Evolutionary conservation across 352 stramenopile genomes (phyloP).

Genomic region (Hyaloperonospora brassicae): DNA sequence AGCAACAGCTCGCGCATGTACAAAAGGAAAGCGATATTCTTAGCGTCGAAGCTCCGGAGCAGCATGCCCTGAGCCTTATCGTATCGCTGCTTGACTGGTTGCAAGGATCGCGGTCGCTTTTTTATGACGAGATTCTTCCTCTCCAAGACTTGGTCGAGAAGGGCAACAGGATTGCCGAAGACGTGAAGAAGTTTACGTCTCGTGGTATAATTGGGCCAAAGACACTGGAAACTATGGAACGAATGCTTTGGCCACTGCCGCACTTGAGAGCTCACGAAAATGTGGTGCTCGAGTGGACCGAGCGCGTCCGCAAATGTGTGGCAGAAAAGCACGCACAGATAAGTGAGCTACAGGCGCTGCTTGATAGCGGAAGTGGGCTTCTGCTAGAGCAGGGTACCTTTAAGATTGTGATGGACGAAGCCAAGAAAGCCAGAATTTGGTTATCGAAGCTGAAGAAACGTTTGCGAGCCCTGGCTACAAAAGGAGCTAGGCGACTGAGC

Average conservation of each 20-base stretch:
- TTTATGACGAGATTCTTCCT: slow-evolving; percentile 69
- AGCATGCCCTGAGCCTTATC: slow-evolving; percentile 38
- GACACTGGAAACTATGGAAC: slow-evolving; percentile 37
- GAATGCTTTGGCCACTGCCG: slow-evolving; percentile 66
- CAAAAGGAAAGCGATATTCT: slow-evolving; percentile 59
- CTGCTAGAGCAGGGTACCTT: slow-evolving; percentile 70
- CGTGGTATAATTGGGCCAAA: slow-evolving; percentile 18
- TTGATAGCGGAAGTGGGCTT: slow-evolving; percentile 50
- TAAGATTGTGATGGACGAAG: slow-evolving; percentile 70
- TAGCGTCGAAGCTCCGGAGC: slow-evolving; percentile 57
- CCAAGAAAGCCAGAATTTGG: slow-evolving; percentile 75
- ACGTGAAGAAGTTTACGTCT: slow-evolving; percentile 22
- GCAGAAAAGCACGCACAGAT: slow-evolving; percentile 53
- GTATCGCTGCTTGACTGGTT: slow-evolving; percentile 70
- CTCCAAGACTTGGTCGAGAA: slow-evolving; percentile 51
- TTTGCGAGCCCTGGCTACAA: slow-evolving; percentile 60
- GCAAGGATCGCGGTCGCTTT: slow-evolving; percentile 62
- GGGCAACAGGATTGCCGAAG: slow-evolving; percentile 32
- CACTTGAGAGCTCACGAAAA: slow-evolving; percentile 57
- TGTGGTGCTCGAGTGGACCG: slow-evolving; percentile 55
- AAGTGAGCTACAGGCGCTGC: slow-evolving; percentile 42
- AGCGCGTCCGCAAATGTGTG: slow-evolving; percentile 49
- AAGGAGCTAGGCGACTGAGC: slow-evolving; percentile 56
- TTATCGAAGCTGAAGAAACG: slow-evolving; percentile 81
- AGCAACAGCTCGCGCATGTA: slow-evolving; percentile 45